These are phyloP conservation scores for Trametes cubensis DNA, from an alignment of 768 basidiomycete genomes.

Conservation along the genomic window DNA sequence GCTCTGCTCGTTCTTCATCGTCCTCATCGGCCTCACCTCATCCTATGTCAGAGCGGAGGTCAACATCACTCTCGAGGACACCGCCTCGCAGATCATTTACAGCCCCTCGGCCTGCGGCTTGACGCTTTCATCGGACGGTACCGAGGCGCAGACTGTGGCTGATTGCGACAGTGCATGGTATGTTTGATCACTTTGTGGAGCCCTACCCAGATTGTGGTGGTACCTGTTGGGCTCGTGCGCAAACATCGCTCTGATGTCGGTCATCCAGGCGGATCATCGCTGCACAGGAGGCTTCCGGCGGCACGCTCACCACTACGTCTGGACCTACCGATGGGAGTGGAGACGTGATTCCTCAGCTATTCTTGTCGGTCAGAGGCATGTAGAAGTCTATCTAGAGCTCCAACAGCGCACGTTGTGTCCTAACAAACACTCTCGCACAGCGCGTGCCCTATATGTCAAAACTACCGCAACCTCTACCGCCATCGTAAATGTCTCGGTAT, in stretches of 20 bases:
- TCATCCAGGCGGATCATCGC: slow-evolving; percentile 22
- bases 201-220: background rate
- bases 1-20: slow-evolving; percentile 3
- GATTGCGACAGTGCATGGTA: slow-evolving; percentile 27
- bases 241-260: background rate
- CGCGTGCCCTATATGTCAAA: slow-evolving; percentile 20
- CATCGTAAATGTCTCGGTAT: slow-evolving; percentile 24
- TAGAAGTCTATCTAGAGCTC: background rate
- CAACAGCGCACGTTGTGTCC: background rate
- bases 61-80: slow-evolving; percentile 28
- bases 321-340: slow-evolving; percentile 24
- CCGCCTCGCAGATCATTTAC: slow-evolving; percentile 28
- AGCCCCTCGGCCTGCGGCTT: slow-evolving; percentile 28
- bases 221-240: background rate
- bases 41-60: slow-evolving; percentile 4
- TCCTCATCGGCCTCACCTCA: background rate
- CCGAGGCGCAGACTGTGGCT: slow-evolving; percentile 9
- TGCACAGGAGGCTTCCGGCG: slow-evolving; percentile 16
- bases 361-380: slow-evolving; percentile 25
- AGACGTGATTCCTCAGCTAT: slow-evolving; percentile 26
- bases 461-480: slow-evolving; percentile 22
- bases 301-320: slow-evolving; percentile 23
- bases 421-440: slow-evolving; percentile 2
- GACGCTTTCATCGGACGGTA: slow-evolving; percentile 19
- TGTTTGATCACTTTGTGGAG: background rate